These are phyloP conservation scores for Paramecium biaurelia DNA, from an alignment of 73 alveolate species.

Conservation along the genomic window DNA sequence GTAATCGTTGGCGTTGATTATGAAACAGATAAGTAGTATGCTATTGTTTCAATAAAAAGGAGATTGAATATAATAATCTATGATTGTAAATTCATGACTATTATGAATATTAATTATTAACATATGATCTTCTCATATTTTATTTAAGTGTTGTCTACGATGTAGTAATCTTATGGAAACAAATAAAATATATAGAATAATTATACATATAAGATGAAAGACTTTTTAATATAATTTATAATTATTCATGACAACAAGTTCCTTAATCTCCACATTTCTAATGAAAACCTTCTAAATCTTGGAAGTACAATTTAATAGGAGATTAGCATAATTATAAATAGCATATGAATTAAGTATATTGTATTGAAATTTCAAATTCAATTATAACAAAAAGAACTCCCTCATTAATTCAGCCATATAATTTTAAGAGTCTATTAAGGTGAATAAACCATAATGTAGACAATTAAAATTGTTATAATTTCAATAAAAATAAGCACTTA, in stretches of 20 bases:
- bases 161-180: not conserved
- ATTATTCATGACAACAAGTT: not conserved
- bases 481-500: constrained; percentile 10
- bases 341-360: too few relatives aligned
- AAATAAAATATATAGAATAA: not conserved
- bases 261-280: not conserved
- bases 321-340: too few relatives aligned
- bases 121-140: not conserved
- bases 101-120: not conserved
- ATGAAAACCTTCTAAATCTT: not conserved
- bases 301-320: not conserved
- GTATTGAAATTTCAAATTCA: not conserved
- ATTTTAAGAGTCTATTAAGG: not conserved
- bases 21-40: not conserved
- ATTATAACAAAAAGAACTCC: not conserved
- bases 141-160: not conserved
- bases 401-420: not conserved
- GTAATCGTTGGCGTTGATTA: not conserved
- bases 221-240: not conserved
- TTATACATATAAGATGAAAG: not conserved
- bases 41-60: not conserved
- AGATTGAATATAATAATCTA: not conserved
- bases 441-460: not conserved
- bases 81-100: not conserved
- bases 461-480: not conserved